Conservation (phyloP, 495 filamentous ascomycete species). For the Penicillium goetzii region DNA sequence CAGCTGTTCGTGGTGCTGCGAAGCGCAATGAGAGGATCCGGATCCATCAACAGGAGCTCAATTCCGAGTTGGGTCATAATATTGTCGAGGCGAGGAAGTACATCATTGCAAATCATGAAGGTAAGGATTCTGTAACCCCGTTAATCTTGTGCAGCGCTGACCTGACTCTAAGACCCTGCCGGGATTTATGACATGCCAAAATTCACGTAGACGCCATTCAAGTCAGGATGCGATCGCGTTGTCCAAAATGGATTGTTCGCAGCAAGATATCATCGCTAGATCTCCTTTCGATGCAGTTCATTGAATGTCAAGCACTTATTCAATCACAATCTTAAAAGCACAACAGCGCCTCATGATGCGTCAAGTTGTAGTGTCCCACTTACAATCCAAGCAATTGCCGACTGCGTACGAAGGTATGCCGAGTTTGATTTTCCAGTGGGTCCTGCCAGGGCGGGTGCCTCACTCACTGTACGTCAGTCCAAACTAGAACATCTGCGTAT, state of each 20-base stretch:
- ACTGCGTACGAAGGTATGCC: background rate
- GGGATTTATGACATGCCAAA: constrained; percentile 57
- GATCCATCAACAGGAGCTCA: constrained; percentile 48
- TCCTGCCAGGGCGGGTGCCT: background rate
- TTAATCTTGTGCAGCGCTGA: constrained; percentile 1
- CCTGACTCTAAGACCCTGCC: constrained; percentile 51
- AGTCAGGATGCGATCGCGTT: background rate
- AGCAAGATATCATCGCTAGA: background rate
- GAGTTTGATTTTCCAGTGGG: background rate
- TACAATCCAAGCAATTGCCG: background rate
- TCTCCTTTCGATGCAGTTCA: background rate
- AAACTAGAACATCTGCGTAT: background rate
- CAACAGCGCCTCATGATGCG: background rate
- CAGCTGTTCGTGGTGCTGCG: constrained; percentile 57
- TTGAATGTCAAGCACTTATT: background rate
- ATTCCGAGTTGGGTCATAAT: constrained; percentile 52
- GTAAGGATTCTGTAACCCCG: constrained; percentile 29
- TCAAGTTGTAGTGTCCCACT: background rate
- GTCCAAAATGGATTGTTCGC: background rate
- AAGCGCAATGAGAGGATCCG: constrained; percentile 56
- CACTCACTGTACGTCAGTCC: too few species aligned
- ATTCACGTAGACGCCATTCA: constrained; percentile 36
- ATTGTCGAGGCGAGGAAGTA: constrained; percentile 58
- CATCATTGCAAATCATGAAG: constrained; percentile 57
- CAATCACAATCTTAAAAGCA: background rate